Evolutionary conservation across 345 rosid species (phyloP).

Genomic region (Pelargonium nanum): DNA sequence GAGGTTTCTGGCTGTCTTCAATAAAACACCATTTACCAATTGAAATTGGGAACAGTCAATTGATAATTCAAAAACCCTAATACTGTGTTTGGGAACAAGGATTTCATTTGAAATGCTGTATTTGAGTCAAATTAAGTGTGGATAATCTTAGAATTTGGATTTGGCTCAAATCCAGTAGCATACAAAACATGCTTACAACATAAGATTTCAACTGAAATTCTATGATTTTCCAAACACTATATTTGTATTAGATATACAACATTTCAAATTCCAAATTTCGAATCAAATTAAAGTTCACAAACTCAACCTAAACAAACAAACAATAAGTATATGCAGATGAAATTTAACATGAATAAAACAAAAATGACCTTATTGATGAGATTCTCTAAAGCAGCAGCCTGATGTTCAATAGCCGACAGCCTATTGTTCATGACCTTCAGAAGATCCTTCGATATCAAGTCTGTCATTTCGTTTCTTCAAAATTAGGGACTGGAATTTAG

Average conservation of each 20-base stretch:
- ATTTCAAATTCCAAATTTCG: too few relatives aligned
- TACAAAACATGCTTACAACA: too few relatives aligned
- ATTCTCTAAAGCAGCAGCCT: conserved; percentile 46
- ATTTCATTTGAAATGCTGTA: too few relatives aligned
- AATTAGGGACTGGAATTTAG: background rate
- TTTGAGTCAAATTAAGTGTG: too few relatives aligned
- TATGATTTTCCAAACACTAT: too few relatives aligned
- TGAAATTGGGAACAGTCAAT: background rate
- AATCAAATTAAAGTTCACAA: too few relatives aligned
- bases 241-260: too few relatives aligned
- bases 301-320: background rate
- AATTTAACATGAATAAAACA: background rate
- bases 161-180: too few relatives aligned
- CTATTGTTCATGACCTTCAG: conserved; percentile 74
- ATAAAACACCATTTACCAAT: conserved; percentile 20
- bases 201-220: too few relatives aligned
- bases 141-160: too few relatives aligned
- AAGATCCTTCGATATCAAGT: conserved; percentile 54
- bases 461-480: conserved; percentile 19
- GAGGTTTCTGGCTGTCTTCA: conserved; percentile 90
- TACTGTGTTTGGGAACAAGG: too few relatives aligned
- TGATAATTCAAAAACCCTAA: background rate
- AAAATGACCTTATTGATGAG: conserved; percentile 50
- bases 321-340: background rate
- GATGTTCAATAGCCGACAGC: conserved; percentile 53